Evolutionary conservation across 2,329 filamentous ascomycete genomes (phyloP).

Genomic region (Fusarium neocosmosporiellum): DNA sequence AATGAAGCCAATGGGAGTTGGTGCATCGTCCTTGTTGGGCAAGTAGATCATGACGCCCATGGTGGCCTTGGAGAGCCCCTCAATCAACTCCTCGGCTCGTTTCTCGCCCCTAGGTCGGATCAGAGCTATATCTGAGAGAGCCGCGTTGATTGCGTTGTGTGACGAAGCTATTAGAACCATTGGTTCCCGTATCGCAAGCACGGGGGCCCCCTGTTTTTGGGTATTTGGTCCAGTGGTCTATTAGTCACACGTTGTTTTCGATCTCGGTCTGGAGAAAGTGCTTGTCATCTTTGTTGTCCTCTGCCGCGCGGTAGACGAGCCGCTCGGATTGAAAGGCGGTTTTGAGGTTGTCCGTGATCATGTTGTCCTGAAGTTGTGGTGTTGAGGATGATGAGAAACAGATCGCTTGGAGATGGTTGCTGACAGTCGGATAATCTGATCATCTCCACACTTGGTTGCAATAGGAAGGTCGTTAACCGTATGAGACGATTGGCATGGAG

Average conservation of each 20-base stretch:
- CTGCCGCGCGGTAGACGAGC: slow-evolving; percentile 20
- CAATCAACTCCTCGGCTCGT: background rate
- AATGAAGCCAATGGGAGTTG: slow-evolving; percentile 17
- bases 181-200: too few species aligned
- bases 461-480: background rate
- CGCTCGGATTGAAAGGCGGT: slow-evolving; percentile 28
- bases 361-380: background rate
- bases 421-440: background rate
- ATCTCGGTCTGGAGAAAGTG: slow-evolving; percentile 22
- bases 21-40: background rate
- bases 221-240: too few species aligned
- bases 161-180: too few species aligned
- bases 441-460: background rate
- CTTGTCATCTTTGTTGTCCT: slow-evolving; percentile 23
- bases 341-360: slow-evolving; percentile 2
- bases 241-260: too few species aligned
- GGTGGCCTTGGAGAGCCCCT: background rate
- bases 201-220: too few species aligned
- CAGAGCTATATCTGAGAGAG: slow-evolving; percentile 2
- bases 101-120: slow-evolving; percentile 10
- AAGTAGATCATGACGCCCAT: slow-evolving; percentile 19
- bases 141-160: slow-evolving; percentile 13
- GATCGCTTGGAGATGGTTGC: background rate
- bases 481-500: background rate
- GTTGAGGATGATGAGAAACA: background rate